Conservation (phyloP, 306 rosid species). For the Luffa acutangula region DNA sequence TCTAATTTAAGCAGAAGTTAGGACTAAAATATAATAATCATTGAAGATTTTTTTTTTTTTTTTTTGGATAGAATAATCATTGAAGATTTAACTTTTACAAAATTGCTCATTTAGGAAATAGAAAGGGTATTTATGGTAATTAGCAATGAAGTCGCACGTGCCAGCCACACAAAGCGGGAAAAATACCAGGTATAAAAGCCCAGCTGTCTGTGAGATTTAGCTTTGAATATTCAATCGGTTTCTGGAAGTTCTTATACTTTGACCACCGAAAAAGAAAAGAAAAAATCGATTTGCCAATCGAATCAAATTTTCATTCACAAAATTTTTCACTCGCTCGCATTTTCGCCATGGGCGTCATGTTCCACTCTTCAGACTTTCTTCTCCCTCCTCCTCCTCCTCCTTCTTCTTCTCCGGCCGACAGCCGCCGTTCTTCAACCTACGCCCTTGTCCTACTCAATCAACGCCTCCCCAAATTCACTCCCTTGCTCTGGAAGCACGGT, state of each 20-base stretch:
- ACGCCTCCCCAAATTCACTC: slow-evolving; percentile 61
- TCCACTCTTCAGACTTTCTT: slow-evolving; percentile 64
- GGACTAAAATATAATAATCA: too few relatives aligned
- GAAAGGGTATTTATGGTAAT: neutral
- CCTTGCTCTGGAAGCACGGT: slow-evolving; percentile 90
- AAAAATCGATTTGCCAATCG: neutral
- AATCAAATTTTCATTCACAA: neutral
- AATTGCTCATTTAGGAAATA: too few relatives aligned
- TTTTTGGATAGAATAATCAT: too few relatives aligned
- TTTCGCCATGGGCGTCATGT: slow-evolving; percentile 36
- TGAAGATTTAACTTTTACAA: too few relatives aligned
- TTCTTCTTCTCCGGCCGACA: slow-evolving; percentile 9
- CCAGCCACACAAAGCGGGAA: neutral
- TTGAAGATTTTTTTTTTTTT: too few relatives aligned
- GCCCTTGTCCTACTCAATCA: slow-evolving; percentile 78
- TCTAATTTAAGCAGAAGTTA: too few relatives aligned
- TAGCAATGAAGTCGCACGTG: neutral
- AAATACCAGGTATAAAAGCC: neutral
- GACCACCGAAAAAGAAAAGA: neutral
- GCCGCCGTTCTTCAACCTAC: slow-evolving; percentile 20
- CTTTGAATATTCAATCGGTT: neutral
- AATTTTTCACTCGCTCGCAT: neutral
- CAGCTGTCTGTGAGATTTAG: neutral
- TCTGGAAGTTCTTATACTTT: neutral
- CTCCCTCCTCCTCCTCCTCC: slow-evolving; percentile 29